Percentiles rank a stretch among this genome's conserved stretches.
phyloP scores from a whole-genome alignment of 495 filamentous ascomycete genomes.

The Daldinia caldariorum region DNA sequence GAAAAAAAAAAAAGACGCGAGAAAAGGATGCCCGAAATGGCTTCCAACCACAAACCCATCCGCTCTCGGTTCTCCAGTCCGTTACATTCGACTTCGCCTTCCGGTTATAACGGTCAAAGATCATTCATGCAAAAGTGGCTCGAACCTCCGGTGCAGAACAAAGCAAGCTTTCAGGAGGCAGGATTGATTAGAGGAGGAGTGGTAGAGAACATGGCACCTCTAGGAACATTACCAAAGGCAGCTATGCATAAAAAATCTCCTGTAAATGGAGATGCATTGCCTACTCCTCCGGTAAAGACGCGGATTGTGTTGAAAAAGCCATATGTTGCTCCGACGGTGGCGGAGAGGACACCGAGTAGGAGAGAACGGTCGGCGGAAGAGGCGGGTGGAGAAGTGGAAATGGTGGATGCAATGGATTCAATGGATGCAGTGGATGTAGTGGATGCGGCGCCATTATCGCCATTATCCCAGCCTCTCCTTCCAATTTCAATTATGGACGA shows the following conservation, averaged over 20 bases:
- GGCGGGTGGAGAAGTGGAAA: constrained; percentile 11
- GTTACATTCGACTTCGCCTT: constrained; percentile 49
- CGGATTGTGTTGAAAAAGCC: constrained; percentile 55
- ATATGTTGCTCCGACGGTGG: constrained; percentile 27
- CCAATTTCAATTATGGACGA: constrained; percentile 26
- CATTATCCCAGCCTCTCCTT: constrained; percentile 33
- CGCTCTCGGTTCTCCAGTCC: constrained; percentile 68
- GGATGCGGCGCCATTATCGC: constrained; percentile 32
- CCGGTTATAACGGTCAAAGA: constrained; percentile 49
- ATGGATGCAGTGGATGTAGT: constrained; percentile 4
- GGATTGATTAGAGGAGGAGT: constrained; percentile 70
- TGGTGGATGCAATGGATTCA: too few relatives aligned
- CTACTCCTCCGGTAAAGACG: constrained; percentile 43
- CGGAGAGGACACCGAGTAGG: constrained; percentile 29
- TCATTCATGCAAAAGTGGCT: constrained; percentile 68
- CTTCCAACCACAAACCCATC: constrained; percentile 52
- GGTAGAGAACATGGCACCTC: constrained; percentile 73
- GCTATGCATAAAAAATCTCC: constrained; percentile 55
- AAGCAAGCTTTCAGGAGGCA: constrained; percentile 77
- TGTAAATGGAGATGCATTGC: constrained; percentile 28
- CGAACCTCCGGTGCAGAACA: constrained; percentile 73
- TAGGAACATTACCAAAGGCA: constrained; percentile 70
- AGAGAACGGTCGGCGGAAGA: constrained; percentile 11
- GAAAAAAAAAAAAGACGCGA: constrained; percentile 12
- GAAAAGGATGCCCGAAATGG: constrained; percentile 37